Conservation (phyloP, 176 grass and related monocot genomes). For the Olyra latifolia region DNA sequence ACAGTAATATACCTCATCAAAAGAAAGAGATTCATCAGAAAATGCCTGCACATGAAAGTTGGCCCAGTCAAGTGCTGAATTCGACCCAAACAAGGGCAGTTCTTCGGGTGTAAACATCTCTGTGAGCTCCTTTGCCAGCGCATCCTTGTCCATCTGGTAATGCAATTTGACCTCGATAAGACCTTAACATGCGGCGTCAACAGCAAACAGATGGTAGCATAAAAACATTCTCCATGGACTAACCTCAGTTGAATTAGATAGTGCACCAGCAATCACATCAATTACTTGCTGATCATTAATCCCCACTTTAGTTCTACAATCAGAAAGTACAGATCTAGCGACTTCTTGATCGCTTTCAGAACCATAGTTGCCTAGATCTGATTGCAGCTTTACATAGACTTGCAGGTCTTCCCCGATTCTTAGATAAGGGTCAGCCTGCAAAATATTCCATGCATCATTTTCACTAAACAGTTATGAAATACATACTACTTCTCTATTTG, state of each 20-base stretch:
- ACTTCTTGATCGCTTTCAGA: constrained; percentile 70
- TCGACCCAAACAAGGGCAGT: constrained; percentile 76
- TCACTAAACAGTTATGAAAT: constrained; percentile 16
- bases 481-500: constrained; percentile 15
- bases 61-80: constrained; percentile 73
- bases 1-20: constrained; percentile 69
- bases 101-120: constrained; percentile 89
- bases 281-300: constrained; percentile 56
- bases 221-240: constrained; percentile 34
- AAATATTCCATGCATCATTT: constrained; percentile 34
- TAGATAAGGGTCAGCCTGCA: constrained; percentile 86
- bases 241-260: constrained; percentile 67
- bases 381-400: constrained; percentile 78
- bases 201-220: constrained; percentile 14
- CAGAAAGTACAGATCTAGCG: constrained; percentile 62
- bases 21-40: constrained; percentile 93
- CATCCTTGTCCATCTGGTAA: constrained; percentile 67
- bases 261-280: constrained; percentile 58
- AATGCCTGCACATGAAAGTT: constrained; percentile 55
- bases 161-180: constrained; percentile 31
- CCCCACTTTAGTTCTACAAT: constrained; percentile 52
- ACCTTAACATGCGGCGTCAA: constrained; percentile 3
- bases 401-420: constrained; percentile 90
- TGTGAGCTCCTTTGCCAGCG: constrained; percentile 50
- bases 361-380: constrained; percentile 74